Evolutionary conservation across 495 filamentous ascomycete species (phyloP), one percentile per base, ranked within the genome.

Genomic region (Mytilinidion resinicola): DNA sequence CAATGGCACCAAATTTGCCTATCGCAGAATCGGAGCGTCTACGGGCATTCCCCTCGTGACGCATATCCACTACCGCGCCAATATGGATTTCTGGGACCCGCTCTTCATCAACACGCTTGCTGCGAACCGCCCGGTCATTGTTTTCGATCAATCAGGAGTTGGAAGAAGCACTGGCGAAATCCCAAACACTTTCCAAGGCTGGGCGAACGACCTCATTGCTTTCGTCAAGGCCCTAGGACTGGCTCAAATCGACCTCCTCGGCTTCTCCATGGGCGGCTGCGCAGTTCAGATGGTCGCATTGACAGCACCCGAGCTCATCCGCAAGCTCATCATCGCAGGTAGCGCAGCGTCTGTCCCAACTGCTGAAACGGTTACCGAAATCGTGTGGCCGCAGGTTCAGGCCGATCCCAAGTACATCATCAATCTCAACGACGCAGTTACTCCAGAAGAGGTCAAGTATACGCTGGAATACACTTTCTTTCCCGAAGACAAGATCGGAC

Each of bases 21-120:
- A 76, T 61, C 73, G 72, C 48, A 64, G 54, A 47, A 61, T 76
- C 37, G 70, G 70, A 51, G 44, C 58, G n/a, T n/a, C 57, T 43
- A 30, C 53, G 0, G 65, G 55, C 52, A 61, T 61, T 9, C 69
- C 70, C n/a, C 67, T 74, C 14, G 53, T 74, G 0, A 68, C 66
- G 57, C 63, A 59, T 41, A 62, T 57, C 38, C 73, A 75, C 49
- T 71, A 73, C 62, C 59, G 73, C 52, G 70, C 64, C 51, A 59
- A 49, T 19, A 65, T 61, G 59, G 59, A 65, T 21, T 57, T 56
- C 46, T 66, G 56, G 66, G 66, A 69, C 41, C 63, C 66, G 9
- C 56, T 9, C n/a, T 56, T 69, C 21, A 59, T 67, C 54, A 61
- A 66, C 52, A 30, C 60, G 9, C 54, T 69, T 2, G 58, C 60